These are phyloP conservation scores for Hyaloscypha finlandica DNA, from an alignment of 495 filamentous ascomycete species.

Conservation along the genomic window DNA sequence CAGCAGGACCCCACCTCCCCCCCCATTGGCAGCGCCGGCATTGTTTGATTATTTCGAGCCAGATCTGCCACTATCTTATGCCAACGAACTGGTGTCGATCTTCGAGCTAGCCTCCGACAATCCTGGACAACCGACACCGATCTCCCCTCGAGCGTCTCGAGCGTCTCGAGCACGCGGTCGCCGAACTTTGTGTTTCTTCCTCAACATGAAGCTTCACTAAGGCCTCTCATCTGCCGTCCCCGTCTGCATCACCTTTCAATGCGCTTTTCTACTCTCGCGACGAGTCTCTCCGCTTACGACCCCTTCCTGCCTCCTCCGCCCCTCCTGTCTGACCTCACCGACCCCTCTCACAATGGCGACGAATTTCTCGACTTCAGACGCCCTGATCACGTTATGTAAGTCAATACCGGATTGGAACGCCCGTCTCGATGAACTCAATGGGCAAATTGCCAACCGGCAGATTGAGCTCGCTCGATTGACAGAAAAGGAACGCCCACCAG, in stretches of 20 bases:
- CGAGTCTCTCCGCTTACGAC: background rate
- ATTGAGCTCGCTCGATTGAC: slow-evolving; percentile 54
- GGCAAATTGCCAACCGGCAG: slow-evolving; percentile 69
- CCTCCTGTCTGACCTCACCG: background rate
- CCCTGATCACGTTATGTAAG: slow-evolving; percentile 61
- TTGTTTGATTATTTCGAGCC: background rate
- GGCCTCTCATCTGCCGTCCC: background rate
- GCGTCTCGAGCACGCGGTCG: background rate
- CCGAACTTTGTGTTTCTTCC: background rate
- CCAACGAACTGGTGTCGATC: background rate
- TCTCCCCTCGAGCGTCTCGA: background rate
- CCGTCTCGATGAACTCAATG: slow-evolving; percentile 67
- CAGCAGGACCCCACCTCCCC: background rate
- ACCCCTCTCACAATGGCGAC: slow-evolving; percentile 12
- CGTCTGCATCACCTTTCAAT: background rate
- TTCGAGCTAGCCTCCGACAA: background rate
- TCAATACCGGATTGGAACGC: slow-evolving; percentile 69
- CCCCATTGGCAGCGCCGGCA: background rate
- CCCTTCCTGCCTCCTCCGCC: background rate
- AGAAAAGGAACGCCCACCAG: slow-evolving; percentile 25
- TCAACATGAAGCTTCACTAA: background rate
- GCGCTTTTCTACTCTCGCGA: background rate
- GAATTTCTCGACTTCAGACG: slow-evolving; percentile 51
- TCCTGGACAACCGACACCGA: background rate
- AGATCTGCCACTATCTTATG: background rate